Evolutionary conservation across 768 basidiomycete species (phyloP).

Genomic region (Leccinellum luteum): DNA sequence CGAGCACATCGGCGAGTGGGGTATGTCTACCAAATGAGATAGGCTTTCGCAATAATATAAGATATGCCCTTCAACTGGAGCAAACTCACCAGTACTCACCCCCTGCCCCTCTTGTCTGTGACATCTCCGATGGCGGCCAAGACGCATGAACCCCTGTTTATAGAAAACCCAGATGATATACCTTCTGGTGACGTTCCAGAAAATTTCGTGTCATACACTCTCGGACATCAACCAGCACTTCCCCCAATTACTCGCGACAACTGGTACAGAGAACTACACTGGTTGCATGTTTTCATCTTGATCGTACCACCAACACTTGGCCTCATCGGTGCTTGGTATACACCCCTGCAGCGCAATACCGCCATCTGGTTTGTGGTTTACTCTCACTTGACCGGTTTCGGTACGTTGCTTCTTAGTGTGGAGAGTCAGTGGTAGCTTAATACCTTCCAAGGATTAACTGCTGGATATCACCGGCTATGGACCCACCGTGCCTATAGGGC

Average conservation of each 20-base stretch:
- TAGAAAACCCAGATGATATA: slow-evolving; percentile 7
- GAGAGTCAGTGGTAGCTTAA: neutral
- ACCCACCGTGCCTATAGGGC: slow-evolving; percentile 93
- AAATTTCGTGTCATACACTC: slow-evolving; percentile 11
- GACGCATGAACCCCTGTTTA: neutral
- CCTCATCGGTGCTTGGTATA: neutral
- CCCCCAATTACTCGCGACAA: slow-evolving; percentile 11
- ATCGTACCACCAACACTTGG: slow-evolving; percentile 5
- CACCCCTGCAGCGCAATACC: slow-evolving; percentile 1
- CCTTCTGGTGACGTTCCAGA: slow-evolving; percentile 1
- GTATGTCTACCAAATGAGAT: neutral
- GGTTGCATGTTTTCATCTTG: slow-evolving; percentile 8
- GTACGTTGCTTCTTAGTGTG: slow-evolving; percentile 36
- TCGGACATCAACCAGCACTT: slow-evolving; percentile 5
- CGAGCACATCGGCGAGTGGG: neutral
- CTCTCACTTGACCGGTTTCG: slow-evolving; percentile 73
- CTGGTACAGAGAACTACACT: slow-evolving; percentile 9
- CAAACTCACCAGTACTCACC: too few species aligned
- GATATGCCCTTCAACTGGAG: neutral
- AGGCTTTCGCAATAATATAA: neutral
- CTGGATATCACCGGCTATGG: slow-evolving; percentile 94
- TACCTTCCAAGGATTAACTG: slow-evolving; percentile 59
- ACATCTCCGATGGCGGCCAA: neutral
- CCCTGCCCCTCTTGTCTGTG: neutral
- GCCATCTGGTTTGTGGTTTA: slow-evolving; percentile 22